Evolutionary conservation across 768 basidiomycete species (phyloP).

Genomic region (Albatrellus ellisii): DNA sequence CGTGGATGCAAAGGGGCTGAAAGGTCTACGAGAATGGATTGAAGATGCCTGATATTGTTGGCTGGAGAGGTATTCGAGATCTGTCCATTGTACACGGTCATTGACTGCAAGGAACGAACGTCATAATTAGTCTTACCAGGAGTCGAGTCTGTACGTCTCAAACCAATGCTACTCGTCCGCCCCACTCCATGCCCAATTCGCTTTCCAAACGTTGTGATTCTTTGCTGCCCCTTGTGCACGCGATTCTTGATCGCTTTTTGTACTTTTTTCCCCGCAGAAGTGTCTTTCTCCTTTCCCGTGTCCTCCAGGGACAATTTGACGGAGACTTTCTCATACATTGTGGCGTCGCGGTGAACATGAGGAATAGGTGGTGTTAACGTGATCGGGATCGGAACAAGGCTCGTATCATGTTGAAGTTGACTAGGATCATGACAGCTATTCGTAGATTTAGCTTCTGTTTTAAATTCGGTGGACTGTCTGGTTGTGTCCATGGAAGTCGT

Average conservation of each 20-base stretch:
- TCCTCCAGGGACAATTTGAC: conserved; percentile 10
- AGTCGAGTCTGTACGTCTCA: conserved; percentile 53
- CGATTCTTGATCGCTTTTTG: conserved; percentile 63
- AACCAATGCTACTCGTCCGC: conserved; percentile 27
- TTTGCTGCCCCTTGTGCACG: conserved; percentile 60
- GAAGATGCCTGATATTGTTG: conserved; percentile 67
- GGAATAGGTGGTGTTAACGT: background rate
- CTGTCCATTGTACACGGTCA: too few species aligned
- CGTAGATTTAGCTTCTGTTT: conserved; percentile 1
- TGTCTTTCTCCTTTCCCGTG: conserved; percentile 19
- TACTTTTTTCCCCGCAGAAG: conserved; percentile 57
- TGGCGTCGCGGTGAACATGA: conserved; percentile 1
- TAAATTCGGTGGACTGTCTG: conserved; percentile 6
- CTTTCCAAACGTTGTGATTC: conserved; percentile 64
- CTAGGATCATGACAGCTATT: conserved; percentile 1
- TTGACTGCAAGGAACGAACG: too few species aligned
- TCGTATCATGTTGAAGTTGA: too few species aligned
- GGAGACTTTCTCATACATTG: background rate
- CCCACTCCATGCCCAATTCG: conserved; percentile 64
- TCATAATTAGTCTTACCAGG: too few species aligned
- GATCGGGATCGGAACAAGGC: background rate
- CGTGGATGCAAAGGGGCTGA: conserved; percentile 20
- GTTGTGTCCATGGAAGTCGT: conserved; percentile 10
- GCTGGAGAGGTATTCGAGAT: conserved; percentile 54
- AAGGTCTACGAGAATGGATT: conserved; percentile 64